Conservation (phyloP, 768 basidiomycete species). For the Trametes maxima region DNA sequence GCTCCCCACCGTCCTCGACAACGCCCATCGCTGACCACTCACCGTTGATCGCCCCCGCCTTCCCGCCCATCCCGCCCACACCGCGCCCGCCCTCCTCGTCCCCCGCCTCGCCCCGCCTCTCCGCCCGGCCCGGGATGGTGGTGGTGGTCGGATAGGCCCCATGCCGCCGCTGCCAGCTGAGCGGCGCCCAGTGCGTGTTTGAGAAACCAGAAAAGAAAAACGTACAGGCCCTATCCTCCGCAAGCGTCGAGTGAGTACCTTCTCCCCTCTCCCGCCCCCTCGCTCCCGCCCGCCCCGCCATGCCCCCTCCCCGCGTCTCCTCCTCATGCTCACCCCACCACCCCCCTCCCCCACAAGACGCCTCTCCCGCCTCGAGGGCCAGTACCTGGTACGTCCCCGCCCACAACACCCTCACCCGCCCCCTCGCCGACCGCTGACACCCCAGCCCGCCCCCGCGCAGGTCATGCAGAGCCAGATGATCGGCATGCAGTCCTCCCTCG, state of each 20-base stretch:
- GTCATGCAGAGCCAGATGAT: conserved; percentile 95
- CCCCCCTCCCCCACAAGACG: conserved; percentile 50
- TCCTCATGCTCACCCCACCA: conserved; percentile 19
- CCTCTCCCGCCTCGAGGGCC: conserved; percentile 81
- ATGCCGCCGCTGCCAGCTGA: conserved; percentile 86
- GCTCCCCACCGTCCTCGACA: neutral
- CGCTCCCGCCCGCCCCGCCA: conserved; percentile 26
- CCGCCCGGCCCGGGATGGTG: conserved; percentile 70
- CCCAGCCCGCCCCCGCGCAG: conserved; percentile 38
- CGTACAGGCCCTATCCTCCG: conserved; percentile 55
- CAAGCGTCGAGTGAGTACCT: conserved; percentile 70
- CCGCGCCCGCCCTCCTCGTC: conserved; percentile 44
- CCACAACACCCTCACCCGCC: neutral
- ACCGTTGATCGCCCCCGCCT: neutral
- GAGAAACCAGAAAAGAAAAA: conserved; percentile 93
- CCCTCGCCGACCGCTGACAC: neutral
- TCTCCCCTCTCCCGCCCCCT: neutral
- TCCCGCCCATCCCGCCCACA: conserved; percentile 20
- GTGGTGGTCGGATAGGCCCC: conserved; percentile 57
- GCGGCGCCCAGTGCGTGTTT: conserved; percentile 79
- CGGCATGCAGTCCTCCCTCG: conserved; percentile 88
- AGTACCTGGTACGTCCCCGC: conserved; percentile 64
- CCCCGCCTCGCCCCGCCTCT: conserved; percentile 57
- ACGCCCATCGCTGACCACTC: neutral
- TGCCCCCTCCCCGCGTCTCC: neutral